Evolutionary conservation across 139 green algal species (phyloP).

Genomic region (Chlorella vulgaris): DNA sequence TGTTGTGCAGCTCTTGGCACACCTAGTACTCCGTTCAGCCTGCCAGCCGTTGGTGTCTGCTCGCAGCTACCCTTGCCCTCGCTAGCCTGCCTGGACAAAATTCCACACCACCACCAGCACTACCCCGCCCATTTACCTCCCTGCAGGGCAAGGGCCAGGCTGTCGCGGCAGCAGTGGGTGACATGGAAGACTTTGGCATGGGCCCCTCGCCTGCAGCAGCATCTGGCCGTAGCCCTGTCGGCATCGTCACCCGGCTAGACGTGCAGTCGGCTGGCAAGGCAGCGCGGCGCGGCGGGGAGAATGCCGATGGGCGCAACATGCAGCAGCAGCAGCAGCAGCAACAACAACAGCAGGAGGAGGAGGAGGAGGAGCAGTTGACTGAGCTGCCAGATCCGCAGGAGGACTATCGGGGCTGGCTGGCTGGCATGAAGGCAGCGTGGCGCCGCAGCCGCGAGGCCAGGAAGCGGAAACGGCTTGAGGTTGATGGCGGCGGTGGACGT

Average conservation of each 20-base stretch:
- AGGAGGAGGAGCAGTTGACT: constrained; percentile 27
- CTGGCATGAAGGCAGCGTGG: constrained; percentile 83
- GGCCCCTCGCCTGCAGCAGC: not conserved
- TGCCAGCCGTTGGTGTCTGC: too few relatives aligned
- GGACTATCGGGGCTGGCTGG: constrained; percentile 81
- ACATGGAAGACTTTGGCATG: constrained; percentile 46
- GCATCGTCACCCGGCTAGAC: constrained; percentile 19
- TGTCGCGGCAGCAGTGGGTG: constrained; percentile 8
- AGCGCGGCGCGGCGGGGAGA: not conserved
- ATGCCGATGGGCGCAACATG: constrained; percentile 1
- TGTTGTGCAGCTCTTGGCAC: too few relatives aligned
- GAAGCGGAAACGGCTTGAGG: constrained; percentile 58
- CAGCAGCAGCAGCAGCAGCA: constrained; percentile 9
- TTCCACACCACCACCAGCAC: too few relatives aligned
- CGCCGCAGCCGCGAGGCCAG: constrained; percentile 42
- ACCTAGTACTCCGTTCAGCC: too few relatives aligned
- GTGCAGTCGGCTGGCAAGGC: not conserved
- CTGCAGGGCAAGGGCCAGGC: not conserved
- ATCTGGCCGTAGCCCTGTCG: constrained; percentile 7
- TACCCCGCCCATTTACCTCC: not conserved
- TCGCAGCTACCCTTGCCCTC: too few relatives aligned
- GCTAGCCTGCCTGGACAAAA: too few relatives aligned
- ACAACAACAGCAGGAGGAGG: constrained; percentile 18
- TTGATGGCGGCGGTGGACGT: not conserved
- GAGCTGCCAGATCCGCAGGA: constrained; percentile 24